Percentiles rank a stretch among this genome's conserved stretches.
These are phyloP conservation scores for Pochonia chlamydosporia DNA, from an alignment of 2,329 filamentous ascomycete genomes.

Conservation along the genomic window DNA sequence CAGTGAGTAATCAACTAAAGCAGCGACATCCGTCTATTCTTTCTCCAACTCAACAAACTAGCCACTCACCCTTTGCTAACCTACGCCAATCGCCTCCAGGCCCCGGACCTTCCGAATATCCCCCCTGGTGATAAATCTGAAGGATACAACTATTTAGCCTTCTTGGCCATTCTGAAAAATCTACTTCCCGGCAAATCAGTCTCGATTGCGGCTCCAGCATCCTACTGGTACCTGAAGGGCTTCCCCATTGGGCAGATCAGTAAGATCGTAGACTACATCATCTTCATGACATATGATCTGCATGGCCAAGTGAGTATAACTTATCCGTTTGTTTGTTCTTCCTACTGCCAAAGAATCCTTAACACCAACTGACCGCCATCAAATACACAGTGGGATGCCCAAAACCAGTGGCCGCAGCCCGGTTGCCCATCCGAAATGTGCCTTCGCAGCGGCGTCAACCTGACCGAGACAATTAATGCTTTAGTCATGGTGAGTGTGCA, in stretches of 20 bases:
- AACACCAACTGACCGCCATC: too few species aligned
- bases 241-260: slow-evolving; percentile 23
- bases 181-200: slow-evolving; percentile 17
- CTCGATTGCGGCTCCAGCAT: slow-evolving; percentile 25
- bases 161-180: slow-evolving; percentile 6
- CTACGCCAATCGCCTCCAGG: not conserved
- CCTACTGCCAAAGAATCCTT: too few species aligned
- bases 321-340: too few species aligned
- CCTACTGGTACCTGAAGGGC: slow-evolving; percentile 27
- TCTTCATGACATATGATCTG: slow-evolving; percentile 30
- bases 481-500: slow-evolving; percentile 30
- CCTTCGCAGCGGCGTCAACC: slow-evolving; percentile 29
- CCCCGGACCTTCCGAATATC: slow-evolving; percentile 21
- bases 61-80: not conserved
- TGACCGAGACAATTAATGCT: slow-evolving; percentile 25
- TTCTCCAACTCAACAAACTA: not conserved
- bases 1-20: not conserved
- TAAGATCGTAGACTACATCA: slow-evolving; percentile 24
- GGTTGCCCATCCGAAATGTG: slow-evolving; percentile 26
- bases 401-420: slow-evolving; percentile 18
- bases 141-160: slow-evolving; percentile 12
- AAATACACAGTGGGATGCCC: slow-evolving; percentile 27
- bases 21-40: not conserved
- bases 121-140: slow-evolving; percentile 16
- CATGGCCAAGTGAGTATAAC: too few species aligned